phyloP scores from a whole-genome alignment of 2,329 filamentous ascomycete species.

The Microdochium nivale region DNA sequence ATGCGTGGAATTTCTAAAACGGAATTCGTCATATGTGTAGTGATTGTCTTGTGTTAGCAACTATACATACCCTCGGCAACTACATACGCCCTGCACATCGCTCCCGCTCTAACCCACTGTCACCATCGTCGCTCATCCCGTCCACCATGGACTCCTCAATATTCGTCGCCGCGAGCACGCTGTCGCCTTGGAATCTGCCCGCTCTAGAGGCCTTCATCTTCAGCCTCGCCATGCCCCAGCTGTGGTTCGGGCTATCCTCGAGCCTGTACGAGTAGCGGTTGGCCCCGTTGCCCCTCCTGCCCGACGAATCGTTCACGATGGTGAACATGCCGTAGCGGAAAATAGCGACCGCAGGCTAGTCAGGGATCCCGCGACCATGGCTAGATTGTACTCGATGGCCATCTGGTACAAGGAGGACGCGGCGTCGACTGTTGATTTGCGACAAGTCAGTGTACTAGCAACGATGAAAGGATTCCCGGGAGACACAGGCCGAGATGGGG shows the following conservation, averaged over 20 bases:
- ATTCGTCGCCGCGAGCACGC: not conserved
- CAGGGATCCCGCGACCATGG: conserved; percentile 6
- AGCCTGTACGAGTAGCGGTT: not conserved
- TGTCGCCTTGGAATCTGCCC: not conserved
- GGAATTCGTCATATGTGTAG: too few species aligned
- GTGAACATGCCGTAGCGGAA: conserved; percentile 1
- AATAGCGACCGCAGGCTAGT: conserved; percentile 4
- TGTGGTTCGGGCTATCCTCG: not conserved
- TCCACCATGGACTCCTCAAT: not conserved
- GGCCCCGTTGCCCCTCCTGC: too few species aligned
- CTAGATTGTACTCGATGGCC: conserved; percentile 7
- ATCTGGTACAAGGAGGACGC: conserved; percentile 7
- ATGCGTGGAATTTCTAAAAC: too few species aligned
- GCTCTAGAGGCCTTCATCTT: not conserved
- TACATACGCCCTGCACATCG: too few species aligned
- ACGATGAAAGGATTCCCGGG: too few species aligned
- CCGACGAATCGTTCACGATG: not conserved
- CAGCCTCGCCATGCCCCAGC: not conserved
- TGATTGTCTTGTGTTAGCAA: too few species aligned
- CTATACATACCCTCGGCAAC: too few species aligned
- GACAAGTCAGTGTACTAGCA: not conserved
- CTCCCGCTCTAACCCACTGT: too few species aligned
- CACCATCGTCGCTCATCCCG: too few species aligned
- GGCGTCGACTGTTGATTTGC: conserved; percentile 2
- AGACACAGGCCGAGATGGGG: too few species aligned